These are phyloP conservation scores for Prunus davidiana DNA, from an alignment of 306 rosid species.

Conservation along the genomic window DNA sequence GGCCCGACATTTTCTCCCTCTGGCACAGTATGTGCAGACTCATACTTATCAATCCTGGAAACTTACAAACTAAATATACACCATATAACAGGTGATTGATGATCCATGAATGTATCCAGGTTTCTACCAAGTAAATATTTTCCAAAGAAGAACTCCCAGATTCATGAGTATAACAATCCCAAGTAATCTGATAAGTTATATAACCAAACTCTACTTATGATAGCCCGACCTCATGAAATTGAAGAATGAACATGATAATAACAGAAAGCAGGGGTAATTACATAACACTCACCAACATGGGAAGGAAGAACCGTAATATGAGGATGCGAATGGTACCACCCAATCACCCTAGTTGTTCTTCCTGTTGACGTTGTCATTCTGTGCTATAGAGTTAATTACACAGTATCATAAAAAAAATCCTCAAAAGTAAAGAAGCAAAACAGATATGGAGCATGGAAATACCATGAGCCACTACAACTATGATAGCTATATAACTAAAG, in stretches of 20 bases:
- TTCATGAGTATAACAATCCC: background rate
- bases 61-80: background rate
- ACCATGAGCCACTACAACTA: background rate
- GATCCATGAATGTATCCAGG: background rate
- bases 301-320: conserved; percentile 99
- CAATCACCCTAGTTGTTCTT: conserved; percentile 89
- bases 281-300: conserved; percentile 71
- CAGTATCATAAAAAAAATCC: conserved; percentile 18
- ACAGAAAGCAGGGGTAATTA: background rate
- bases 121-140: background rate
- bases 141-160: background rate
- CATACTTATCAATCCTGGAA: conserved; percentile 46
- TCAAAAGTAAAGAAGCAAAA: background rate
- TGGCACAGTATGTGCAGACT: conserved; percentile 39
- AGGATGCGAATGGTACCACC: conserved; percentile 99
- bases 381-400: conserved; percentile 58
- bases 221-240: background rate
- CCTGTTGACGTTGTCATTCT: conserved; percentile 69
- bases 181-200: background rate
- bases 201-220: background rate
- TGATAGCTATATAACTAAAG: background rate
- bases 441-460: background rate
- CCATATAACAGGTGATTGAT: background rate
- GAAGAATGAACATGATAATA: background rate
- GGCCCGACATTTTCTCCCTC: conserved; percentile 36